A percentile compares a stretch with the other conserved stretches of the same genome.
phyloP scores from a whole-genome alignment of 352 stramenopile species.

The Pythium oligandrum region DNA sequence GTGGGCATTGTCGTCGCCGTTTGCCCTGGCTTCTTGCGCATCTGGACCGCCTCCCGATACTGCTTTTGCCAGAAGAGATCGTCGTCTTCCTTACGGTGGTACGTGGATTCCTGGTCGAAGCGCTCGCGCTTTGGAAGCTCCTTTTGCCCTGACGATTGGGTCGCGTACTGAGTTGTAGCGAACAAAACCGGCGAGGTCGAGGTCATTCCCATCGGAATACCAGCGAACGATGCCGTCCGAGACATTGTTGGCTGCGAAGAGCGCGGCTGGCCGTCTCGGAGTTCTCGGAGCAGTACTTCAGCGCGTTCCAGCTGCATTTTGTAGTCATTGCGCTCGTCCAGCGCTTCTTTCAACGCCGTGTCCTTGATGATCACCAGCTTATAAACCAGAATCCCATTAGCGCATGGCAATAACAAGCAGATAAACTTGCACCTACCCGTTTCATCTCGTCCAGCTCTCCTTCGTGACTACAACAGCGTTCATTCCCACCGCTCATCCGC shows the following conservation, averaged over 20 bases:
- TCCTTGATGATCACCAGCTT: conserved; percentile 54
- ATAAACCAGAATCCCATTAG: neutral
- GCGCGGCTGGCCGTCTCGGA: conserved; percentile 19
- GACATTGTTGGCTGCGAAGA: conserved; percentile 16
- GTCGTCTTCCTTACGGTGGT: conserved; percentile 22
- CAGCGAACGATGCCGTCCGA: conserved; percentile 12
- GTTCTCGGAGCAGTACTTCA: conserved; percentile 31
- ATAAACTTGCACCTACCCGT: conserved; percentile 11
- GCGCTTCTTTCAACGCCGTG: conserved; percentile 40
- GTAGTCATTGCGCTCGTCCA: conserved; percentile 54
- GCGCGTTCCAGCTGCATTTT: conserved; percentile 42
- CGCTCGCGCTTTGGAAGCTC: conserved; percentile 21
- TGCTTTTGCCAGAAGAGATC: conserved; percentile 27
- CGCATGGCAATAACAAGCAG: too few species aligned
- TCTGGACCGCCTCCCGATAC: conserved; percentile 24
- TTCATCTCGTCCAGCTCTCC: conserved; percentile 28
- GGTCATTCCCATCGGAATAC: conserved; percentile 18
- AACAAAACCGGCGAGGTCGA: conserved; percentile 13
- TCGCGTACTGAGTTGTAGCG: neutral
- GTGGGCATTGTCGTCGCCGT: neutral
- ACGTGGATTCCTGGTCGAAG: conserved; percentile 25
- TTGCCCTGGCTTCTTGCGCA: conserved; percentile 22
- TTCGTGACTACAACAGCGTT: conserved; percentile 24
- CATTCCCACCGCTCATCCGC: conserved; percentile 5
- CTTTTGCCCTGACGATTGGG: neutral